Evolutionary conservation across 371 early-diverging fungal genomes (phyloP).

Genomic region (Apophysomyces elegans): DNA sequence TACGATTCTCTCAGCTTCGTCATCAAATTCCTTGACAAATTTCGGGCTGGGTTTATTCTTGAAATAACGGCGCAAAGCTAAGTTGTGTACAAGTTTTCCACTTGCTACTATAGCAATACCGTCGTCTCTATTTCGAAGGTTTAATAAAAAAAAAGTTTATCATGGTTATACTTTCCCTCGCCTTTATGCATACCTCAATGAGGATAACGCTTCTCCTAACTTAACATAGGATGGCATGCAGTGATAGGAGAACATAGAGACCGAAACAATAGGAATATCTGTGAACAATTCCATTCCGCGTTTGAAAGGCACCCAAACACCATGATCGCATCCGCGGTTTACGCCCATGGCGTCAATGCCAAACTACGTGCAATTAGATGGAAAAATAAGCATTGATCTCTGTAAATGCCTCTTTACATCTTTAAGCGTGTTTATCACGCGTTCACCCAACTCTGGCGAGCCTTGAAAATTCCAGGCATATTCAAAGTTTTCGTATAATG

Average conservation of each 20-base stretch:
- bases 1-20: conserved; percentile 24
- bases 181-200: conserved; percentile 29
- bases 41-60: conserved; percentile 28
- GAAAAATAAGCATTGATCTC: too few relatives aligned
- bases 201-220: conserved; percentile 35
- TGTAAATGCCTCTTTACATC: neutral
- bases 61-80: conserved; percentile 41
- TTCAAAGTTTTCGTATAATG: conserved; percentile 35
- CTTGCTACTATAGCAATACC: conserved; percentile 64
- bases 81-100: conserved; percentile 66
- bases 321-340: conserved; percentile 64
- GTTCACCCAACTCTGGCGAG: conserved; percentile 37
- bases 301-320: conserved; percentile 66
- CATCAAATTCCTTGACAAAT: conserved; percentile 34
- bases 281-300: conserved; percentile 55
- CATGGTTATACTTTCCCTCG: too few relatives aligned
- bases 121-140: conserved; percentile 37
- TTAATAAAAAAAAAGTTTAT: too few relatives aligned
- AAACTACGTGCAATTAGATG: conserved; percentile 19
- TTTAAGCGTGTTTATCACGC: conserved; percentile 39
- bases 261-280: conserved; percentile 61
- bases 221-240: conserved; percentile 28
- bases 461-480: conserved; percentile 44
- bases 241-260: conserved; percentile 47
- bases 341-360: conserved; percentile 45